phyloP scores from a whole-genome alignment of 2,329 filamentous ascomycete species.

The Ustulina deusta region DNA sequence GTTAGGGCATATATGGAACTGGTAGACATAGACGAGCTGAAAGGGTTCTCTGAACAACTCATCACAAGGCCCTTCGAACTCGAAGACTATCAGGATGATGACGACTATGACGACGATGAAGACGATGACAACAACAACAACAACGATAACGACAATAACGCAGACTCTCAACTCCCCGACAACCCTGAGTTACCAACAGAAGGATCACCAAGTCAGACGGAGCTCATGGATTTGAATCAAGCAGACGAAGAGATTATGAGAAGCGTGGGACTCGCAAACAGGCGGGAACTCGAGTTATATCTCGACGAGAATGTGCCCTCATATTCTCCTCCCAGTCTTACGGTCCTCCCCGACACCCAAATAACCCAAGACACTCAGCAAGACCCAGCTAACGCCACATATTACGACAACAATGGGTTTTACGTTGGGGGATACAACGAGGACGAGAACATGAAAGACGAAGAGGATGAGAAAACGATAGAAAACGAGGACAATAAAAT shows the following conservation, averaged over 20 bases:
- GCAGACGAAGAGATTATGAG: neutral
- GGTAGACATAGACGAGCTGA: slow-evolving; percentile 1
- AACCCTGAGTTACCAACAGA: neutral
- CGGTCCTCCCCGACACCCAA: neutral
- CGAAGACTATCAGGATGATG: neutral
- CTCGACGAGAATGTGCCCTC: neutral
- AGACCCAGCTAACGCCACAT: neutral
- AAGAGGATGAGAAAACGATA: too few relatives aligned
- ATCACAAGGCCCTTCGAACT: neutral
- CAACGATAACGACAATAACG: too few relatives aligned
- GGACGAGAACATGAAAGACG: neutral
- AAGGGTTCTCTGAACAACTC: slow-evolving; percentile 13
- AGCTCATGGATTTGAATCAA: neutral
- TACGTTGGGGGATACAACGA: neutral
- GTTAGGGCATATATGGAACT: neutral
- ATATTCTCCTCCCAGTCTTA: neutral
- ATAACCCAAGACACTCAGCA: neutral
- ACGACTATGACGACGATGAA: neutral
- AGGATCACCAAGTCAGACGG: neutral
- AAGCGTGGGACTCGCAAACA: neutral
- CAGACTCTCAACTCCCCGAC: too few relatives aligned
- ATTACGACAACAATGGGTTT: slow-evolving; percentile 15
- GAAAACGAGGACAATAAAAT: too few relatives aligned
- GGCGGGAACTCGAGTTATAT: neutral
- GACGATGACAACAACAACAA: neutral